phyloP scores from a whole-genome alignment of 1,284 basidiomycete species.

The Leccinum angustisporum region DNA sequence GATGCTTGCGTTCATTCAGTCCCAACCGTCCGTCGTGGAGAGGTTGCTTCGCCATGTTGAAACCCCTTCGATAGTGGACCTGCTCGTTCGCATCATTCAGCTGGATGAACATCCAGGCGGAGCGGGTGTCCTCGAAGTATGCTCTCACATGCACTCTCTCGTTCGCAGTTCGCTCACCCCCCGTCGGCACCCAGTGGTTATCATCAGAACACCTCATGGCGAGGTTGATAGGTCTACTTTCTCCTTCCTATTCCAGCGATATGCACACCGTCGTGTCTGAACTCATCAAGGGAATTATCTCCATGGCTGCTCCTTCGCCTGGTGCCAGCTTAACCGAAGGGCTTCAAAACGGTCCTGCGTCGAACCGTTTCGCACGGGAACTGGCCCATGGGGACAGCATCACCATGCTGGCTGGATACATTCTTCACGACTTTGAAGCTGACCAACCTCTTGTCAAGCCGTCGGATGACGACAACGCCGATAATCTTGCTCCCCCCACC shows the following conservation, averaged over 20 bases:
- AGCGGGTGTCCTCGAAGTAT: constrained; percentile 82
- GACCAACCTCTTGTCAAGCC: constrained; percentile 23
- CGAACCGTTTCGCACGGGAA: constrained; percentile 88
- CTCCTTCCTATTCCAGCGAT: constrained; percentile 75
- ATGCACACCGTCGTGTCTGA: constrained; percentile 90
- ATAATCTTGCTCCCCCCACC: constrained; percentile 13
- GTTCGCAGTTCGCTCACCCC: constrained; percentile 22
- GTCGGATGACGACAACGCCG: constrained; percentile 8
- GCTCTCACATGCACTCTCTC: constrained; percentile 39
- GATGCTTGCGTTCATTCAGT: constrained; percentile 92
- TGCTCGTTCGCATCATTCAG: constrained; percentile 90
- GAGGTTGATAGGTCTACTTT: constrained; percentile 80
- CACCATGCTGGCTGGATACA: constrained; percentile 74
- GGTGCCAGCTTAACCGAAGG: constrained; percentile 67
- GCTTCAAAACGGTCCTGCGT: constrained; percentile 67
- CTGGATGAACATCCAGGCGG: constrained; percentile 86
- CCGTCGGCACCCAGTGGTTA: constrained; percentile 66
- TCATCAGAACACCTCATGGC: constrained; percentile 84
- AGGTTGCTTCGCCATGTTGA: constrained; percentile 86
- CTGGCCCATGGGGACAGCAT: constrained; percentile 81
- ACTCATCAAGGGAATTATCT: constrained; percentile 92
- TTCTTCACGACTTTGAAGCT: constrained; percentile 64
- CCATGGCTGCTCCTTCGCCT: constrained; percentile 89
- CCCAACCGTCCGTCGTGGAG: constrained; percentile 81
- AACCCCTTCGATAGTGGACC: constrained; percentile 88